Conservation (phyloP, 495 filamentous ascomycete species). For the Amorphotheca resinae region DNA sequence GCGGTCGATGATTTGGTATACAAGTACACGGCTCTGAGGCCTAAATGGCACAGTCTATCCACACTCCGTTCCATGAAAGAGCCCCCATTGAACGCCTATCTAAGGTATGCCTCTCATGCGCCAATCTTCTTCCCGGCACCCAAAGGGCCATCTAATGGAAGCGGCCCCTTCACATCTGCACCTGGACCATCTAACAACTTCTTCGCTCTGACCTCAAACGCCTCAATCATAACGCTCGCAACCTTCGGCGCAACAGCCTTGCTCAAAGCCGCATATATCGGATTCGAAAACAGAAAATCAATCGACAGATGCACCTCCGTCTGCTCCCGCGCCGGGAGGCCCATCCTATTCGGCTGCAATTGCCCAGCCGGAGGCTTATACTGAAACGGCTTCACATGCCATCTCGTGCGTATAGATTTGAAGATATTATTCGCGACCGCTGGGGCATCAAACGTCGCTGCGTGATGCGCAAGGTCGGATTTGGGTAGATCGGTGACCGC, state of each 20-base stretch:
- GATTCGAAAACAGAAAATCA: constrained; percentile 72
- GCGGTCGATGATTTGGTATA: too few species aligned
- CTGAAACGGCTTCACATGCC: constrained; percentile 44
- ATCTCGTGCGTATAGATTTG: constrained; percentile 61
- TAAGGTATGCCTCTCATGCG: background rate
- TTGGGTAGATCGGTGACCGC: constrained; percentile 29
- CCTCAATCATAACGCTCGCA: constrained; percentile 77
- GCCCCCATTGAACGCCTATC: background rate
- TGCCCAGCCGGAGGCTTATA: constrained; percentile 22
- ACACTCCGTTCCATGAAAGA: too few species aligned
- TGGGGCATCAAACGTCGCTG: constrained; percentile 4
- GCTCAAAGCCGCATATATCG: constrained; percentile 69
- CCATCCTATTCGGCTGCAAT: constrained; percentile 19
- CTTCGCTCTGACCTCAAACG: constrained; percentile 74
- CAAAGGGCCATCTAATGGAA: background rate
- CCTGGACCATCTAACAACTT: constrained; percentile 34
- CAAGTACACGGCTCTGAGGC: too few species aligned
- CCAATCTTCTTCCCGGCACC: constrained; percentile 2
- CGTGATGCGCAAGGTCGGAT: constrained; percentile 26
- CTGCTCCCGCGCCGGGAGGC: constrained; percentile 27
- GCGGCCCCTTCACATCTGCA: background rate
- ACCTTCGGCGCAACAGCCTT: constrained; percentile 70
- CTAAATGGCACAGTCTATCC: too few species aligned
- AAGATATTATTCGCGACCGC: constrained; percentile 44
- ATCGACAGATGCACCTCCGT: constrained; percentile 66